Evolutionary conservation across 2,329 filamentous ascomycete genomes (phyloP).

Genomic region (Acrocalymma vagum): DNA sequence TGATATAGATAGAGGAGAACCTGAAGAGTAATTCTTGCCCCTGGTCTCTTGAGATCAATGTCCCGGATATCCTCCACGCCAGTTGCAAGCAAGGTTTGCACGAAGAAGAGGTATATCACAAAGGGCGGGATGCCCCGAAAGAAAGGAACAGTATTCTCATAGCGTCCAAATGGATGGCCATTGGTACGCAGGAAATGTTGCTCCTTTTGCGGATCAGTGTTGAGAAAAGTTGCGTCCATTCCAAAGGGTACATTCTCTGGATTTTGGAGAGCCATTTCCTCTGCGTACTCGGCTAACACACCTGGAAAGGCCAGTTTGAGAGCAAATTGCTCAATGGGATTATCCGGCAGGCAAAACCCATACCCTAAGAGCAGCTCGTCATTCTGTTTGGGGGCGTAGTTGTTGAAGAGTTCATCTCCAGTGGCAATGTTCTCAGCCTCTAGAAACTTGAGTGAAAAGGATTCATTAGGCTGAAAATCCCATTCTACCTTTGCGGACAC

Average conservation of each 20-base stretch:
- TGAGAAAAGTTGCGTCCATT: slow-evolving; percentile 31
- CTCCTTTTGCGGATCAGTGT: slow-evolving; percentile 33
- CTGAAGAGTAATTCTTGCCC: slow-evolving; percentile 29
- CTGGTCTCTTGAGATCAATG: slow-evolving; percentile 21
- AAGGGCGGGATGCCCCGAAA: slow-evolving; percentile 45
- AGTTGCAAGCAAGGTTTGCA: slow-evolving; percentile 30
- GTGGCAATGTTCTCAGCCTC: slow-evolving; percentile 41
- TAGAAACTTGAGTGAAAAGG: slow-evolving; percentile 50
- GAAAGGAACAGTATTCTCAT: slow-evolving; percentile 35
- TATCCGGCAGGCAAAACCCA: slow-evolving; percentile 58
- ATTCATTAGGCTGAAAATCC: slow-evolving; percentile 41
- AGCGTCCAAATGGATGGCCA: slow-evolving; percentile 43
- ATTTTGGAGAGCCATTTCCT: slow-evolving; percentile 21
- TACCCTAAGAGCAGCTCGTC: slow-evolving; percentile 63
- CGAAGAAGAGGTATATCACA: slow-evolving; percentile 42
- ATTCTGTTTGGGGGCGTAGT: slow-evolving; percentile 63
- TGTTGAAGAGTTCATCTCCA: slow-evolving; percentile 60
- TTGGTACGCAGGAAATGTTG: slow-evolving; percentile 42
- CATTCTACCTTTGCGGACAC: slow-evolving; percentile 57
- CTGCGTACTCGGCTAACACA: slow-evolving; percentile 34
- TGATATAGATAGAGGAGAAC: slow-evolving; percentile 30
- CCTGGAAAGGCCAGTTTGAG: slow-evolving; percentile 52
- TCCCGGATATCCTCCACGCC: slow-evolving; percentile 20
- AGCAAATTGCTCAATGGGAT: slow-evolving; percentile 57
- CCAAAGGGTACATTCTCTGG: slow-evolving; percentile 32